These are phyloP conservation scores for Ceratobasidium sp. DNA, from an alignment of 1,284 basidiomycete genomes.

Conservation along the genomic window DNA sequence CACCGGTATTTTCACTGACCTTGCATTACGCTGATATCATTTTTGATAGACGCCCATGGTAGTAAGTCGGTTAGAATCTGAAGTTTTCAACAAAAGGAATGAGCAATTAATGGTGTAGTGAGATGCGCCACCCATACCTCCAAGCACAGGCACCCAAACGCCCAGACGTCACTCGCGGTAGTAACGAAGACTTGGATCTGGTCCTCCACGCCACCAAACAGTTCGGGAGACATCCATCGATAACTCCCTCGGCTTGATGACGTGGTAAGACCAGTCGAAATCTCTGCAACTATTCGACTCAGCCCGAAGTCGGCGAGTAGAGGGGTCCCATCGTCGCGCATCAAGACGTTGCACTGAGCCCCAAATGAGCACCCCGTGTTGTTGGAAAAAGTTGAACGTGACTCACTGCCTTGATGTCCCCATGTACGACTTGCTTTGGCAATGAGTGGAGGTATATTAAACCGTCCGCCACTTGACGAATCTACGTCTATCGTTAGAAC, in stretches of 20 bases:
- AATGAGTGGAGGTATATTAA: slow-evolving; percentile 45
- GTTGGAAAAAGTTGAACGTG: neutral
- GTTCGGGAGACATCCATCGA: slow-evolving; percentile 41
- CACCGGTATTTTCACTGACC: neutral
- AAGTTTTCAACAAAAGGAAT: neutral
- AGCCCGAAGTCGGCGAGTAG: slow-evolving; percentile 46
- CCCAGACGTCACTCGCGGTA: slow-evolving; percentile 42
- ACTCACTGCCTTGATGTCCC: slow-evolving; percentile 48
- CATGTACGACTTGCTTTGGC: slow-evolving; percentile 42
- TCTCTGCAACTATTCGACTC: slow-evolving; percentile 38
- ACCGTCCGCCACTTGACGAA: slow-evolving; percentile 45
- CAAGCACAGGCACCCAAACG: slow-evolving; percentile 44
- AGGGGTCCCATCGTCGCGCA: slow-evolving; percentile 39
- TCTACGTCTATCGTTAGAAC: slow-evolving; percentile 28
- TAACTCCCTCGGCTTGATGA: slow-evolving; percentile 35
- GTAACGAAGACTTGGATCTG: slow-evolving; percentile 25
- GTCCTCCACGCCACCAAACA: slow-evolving; percentile 41
- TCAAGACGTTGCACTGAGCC: slow-evolving; percentile 41
- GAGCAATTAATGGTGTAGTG: neutral
- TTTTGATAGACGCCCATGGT: slow-evolving; percentile 29
- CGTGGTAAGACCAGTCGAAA: slow-evolving; percentile 44
- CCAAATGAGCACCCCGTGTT: neutral
- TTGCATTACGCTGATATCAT: neutral
- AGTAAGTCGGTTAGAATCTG: slow-evolving; percentile 7
- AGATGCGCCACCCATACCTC: slow-evolving; percentile 30